Evolutionary conservation across 73 alveolate genomes (phyloP).

Genomic region (Paramecium tetraurelia): DNA sequence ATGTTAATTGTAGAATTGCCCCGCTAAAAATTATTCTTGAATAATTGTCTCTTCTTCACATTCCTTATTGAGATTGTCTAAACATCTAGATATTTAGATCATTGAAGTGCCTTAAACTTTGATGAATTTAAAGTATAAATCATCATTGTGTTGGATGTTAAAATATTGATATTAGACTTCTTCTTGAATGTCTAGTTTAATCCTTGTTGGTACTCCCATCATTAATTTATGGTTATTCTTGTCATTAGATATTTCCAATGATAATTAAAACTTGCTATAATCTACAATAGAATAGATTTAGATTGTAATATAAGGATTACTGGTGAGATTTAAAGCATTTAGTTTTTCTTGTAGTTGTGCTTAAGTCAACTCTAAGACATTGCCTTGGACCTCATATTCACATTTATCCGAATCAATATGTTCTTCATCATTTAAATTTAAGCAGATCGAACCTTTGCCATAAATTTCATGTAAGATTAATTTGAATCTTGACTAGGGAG

Average conservation of each 20-base stretch:
- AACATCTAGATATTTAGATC: not conserved
- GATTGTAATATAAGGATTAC: not conserved
- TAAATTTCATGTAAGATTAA: conserved; percentile 10
- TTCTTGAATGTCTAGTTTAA: not conserved
- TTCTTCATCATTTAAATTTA: not conserved
- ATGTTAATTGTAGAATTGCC: not conserved
- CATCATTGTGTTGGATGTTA: not conserved
- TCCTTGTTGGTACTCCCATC: not conserved
- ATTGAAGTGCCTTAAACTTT: not conserved
- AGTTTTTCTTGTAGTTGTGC: not conserved
- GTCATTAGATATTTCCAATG: not conserved
- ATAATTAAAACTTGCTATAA: not conserved
- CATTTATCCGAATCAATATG: not conserved
- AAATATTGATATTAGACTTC: not conserved
- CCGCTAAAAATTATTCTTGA: not conserved
- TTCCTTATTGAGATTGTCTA: not conserved
- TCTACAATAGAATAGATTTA: not conserved
- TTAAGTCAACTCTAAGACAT: not conserved
- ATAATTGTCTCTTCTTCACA: not conserved
- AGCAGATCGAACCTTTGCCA: conserved; percentile 15
- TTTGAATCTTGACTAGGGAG: not conserved
- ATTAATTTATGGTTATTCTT: not conserved
- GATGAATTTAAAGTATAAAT: not conserved
- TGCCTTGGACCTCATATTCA: not conserved
- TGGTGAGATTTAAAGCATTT: not conserved